Evolutionary conservation across 106 monocot species (phyloP).

Genomic region (Narthecium ossifragum): DNA sequence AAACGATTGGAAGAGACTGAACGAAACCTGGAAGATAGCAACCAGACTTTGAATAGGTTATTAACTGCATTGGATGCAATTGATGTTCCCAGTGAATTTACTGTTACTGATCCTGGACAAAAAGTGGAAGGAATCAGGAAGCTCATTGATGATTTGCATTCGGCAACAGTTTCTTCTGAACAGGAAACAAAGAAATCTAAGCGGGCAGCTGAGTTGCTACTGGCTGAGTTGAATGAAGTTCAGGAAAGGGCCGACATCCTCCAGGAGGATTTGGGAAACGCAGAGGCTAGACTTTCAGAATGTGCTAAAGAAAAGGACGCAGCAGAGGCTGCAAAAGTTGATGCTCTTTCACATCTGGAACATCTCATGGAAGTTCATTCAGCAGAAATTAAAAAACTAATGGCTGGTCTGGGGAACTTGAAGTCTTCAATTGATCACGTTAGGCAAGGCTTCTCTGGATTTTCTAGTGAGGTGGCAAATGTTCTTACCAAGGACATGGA

Average conservation of each 20-base stretch:
- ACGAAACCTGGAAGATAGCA: slow-evolving; percentile 28
- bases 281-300: slow-evolving; percentile 34
- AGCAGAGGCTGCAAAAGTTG: slow-evolving; percentile 45
- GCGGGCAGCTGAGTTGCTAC: slow-evolving; percentile 64
- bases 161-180: slow-evolving; percentile 36
- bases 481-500: slow-evolving; percentile 31
- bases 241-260: slow-evolving; percentile 84
- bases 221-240: slow-evolving; percentile 90
- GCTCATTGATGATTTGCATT: slow-evolving; percentile 40
- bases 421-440: slow-evolving; percentile 42
- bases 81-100: slow-evolving; percentile 30
- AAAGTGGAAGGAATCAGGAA: slow-evolving; percentile 46
- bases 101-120: slow-evolving; percentile 46
- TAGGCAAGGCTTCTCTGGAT: slow-evolving; percentile 27
- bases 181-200: slow-evolving; percentile 72
- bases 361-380: slow-evolving; percentile 28
- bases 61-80: slow-evolving; percentile 39
- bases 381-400: slow-evolving; percentile 44
- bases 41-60: slow-evolving; percentile 30
- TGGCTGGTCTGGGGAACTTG: slow-evolving; percentile 37
- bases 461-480: slow-evolving; percentile 35
- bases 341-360: slow-evolving; percentile 50
- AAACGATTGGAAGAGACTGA: slow-evolving; percentile 41
- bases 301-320: slow-evolving; percentile 35
- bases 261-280: slow-evolving; percentile 64